Evolutionary conservation across 805 yeast genomes (phyloP), one percentile per base, ranked within the genome.

Genomic region (Starmerella tilneyi): DNA sequence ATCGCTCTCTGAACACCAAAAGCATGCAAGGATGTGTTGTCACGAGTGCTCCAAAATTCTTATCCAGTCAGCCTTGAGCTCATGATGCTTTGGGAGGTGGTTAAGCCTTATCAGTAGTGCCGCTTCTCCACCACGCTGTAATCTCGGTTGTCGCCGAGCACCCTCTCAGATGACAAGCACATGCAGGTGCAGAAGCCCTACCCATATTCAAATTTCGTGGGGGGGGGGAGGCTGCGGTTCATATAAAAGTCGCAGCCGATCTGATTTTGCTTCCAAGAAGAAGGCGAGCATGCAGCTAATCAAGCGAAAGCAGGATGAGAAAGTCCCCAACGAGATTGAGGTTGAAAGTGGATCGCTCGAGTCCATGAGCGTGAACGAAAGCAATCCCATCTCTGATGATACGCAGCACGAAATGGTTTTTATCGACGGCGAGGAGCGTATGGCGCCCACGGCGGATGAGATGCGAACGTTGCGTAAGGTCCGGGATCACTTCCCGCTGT

Each of bases 391-490:
- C 28, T 12, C 26, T 9, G 41, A 17, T 4, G 37, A 17, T 4
- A 27, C 21, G 17, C 26, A 22, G 27, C 21, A 24, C 29, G 40
- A 36, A 9, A 36, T 16, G 3, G 28, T 36, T 1, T 13, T 23
- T 4, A 16, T 36, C 9, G 40, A 36, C n/a, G 42, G 26, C 19
- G 48, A 41, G 32, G 22, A 9, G 23, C 39, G 49, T 11, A 47
- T 48, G 9, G 56, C 49, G 34, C 69, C 82, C 47, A 77, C 82
- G 22, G 73, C 64, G 2, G 74, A 72, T 47, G 81, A 76, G 54
- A 55, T 73, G 55, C 64, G 59, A 36, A 72, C 73, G 12, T 68
- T 76, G 45, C 68, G 74, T 50, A 76, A 72, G 51, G 74, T 76
- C 17, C 57, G 75, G 4, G 80, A 72, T 52, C 53, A 47, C 9